A percentile compares a stretch with the other conserved stretches of the same genome.
Conservation (phyloP, 148 eudicot species). For the Dysphania ambrosioides region DNA sequence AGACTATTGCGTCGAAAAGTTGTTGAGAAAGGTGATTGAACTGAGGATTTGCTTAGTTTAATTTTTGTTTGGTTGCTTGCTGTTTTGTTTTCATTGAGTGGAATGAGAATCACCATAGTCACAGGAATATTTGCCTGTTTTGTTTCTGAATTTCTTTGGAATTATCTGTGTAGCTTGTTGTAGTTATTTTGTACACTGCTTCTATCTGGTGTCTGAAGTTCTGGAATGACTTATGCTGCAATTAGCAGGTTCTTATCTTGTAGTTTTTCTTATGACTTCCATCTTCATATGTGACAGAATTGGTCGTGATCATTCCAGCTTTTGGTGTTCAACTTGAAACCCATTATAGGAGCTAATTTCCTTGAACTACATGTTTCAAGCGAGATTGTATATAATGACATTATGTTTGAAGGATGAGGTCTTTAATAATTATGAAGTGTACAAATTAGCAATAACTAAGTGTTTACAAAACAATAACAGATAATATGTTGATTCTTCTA, state of each 20-base stretch:
- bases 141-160: not conserved
- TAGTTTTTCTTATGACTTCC: conserved; percentile 21
- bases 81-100: not conserved
- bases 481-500: not conserved
- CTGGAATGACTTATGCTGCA: not conserved
- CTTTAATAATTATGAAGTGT: not conserved
- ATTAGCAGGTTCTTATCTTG: not conserved
- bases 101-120: not conserved
- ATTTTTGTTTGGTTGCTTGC: not conserved
- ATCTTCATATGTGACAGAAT: conserved; percentile 49
- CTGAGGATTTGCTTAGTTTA: not conserved
- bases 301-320: conserved; percentile 65
- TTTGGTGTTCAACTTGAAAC: conserved; percentile 96
- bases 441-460: not conserved
- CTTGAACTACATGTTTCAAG: not conserved
- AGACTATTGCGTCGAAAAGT: conserved; percentile 34
- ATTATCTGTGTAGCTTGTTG: not conserved
- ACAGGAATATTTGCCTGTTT: not conserved
- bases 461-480: not conserved
- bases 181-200: not conserved
- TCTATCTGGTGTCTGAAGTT: not conserved
- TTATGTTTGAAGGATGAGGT: not conserved
- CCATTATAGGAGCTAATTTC: conserved; percentile 58
- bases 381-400: not conserved
- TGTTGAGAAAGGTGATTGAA: conserved; percentile 62